Evolutionary conservation across 2,329 filamentous ascomycete genomes (phyloP), one percentile per base, ranked within the genome.

Genomic region (Aciculosporium take): DNA sequence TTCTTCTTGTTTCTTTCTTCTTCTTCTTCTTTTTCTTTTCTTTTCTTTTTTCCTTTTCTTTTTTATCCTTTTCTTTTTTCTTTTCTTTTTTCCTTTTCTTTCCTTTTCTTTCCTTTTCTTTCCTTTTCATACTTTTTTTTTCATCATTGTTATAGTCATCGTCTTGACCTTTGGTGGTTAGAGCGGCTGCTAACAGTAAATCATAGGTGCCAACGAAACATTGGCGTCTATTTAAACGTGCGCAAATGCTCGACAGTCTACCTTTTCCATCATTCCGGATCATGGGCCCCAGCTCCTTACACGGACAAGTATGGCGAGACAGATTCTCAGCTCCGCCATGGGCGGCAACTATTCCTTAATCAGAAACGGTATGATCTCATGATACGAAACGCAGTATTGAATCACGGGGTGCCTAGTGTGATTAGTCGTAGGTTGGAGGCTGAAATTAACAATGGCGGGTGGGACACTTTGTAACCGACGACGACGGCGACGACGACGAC

Each of bases 251-350:
- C 82, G 51, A 79, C 94, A 31, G 76, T 94, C 45, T 94, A 94
- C 60, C 68, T 94, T 42, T 87, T 94, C 63, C 77, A 81, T 45
- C 68, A 71, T 25, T 83, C 84, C 36, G 91, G 91, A 30, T 87
- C 83, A 21, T 98, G 83, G 67, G 80, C 81, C 48, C 74, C 81
- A 32, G 89, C 91, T 4, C 91, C 91, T 0, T 98, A 96, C 60
- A 81, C 96, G 48, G 91, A 98, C 61, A 83, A 84, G 56, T 93
- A 95, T 57, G 93, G 93, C 49, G 91, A 98, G 68, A 84, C 86
- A 4, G 91, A 98, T 61, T 78, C 84, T n/a, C 88, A 88, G 32
- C 70, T 98, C 28, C 76, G 84, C 46, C 82, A 91, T 48, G 84
- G 84, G 46, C 80, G 93, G 43, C 89, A 94, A 61, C 68, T 98